Evolutionary conservation across 2,329 filamentous ascomycete genomes (phyloP).

Genomic region (Aspergillus ochraceus): DNA sequence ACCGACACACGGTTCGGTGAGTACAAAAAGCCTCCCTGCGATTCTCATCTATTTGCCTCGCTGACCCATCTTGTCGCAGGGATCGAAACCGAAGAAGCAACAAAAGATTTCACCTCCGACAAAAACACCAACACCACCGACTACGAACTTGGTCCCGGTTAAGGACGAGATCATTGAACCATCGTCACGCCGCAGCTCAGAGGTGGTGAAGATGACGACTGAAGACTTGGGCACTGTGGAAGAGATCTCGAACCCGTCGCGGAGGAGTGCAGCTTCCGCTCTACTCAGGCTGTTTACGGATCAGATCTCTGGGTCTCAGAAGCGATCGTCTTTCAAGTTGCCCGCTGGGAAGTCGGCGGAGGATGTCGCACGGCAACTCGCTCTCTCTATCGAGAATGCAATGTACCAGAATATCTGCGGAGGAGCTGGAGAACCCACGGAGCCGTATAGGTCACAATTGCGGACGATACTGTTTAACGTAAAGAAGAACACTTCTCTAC

Average conservation of each 20-base stretch:
- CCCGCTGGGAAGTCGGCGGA: constrained; percentile 64
- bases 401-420: constrained; percentile 55
- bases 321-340: constrained; percentile 63
- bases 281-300: constrained; percentile 69
- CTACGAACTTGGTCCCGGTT: constrained; percentile 26
- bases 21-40: constrained; percentile 7
- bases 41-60: neutral
- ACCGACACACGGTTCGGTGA: constrained; percentile 31
- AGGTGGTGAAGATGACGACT: constrained; percentile 31
- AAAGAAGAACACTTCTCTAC: constrained; percentile 80
- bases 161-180: constrained; percentile 35
- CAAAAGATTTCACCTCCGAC: constrained; percentile 37
- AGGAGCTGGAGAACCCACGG: constrained; percentile 52
- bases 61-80: constrained; percentile 34
- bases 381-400: constrained; percentile 76
- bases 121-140: constrained; percentile 20
- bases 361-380: constrained; percentile 67
- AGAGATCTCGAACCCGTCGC: constrained; percentile 60
- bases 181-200: constrained; percentile 29
- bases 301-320: constrained; percentile 66
- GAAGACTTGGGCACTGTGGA: constrained; percentile 40
- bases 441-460: constrained; percentile 63
- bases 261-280: constrained; percentile 68
- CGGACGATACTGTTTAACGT: constrained; percentile 81
- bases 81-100: constrained; percentile 45